A percentile compares a stretch with the other conserved stretches of the same genome.
Conservation (phyloP, 306 rosid genomes). For the Sicyos edulis region DNA sequence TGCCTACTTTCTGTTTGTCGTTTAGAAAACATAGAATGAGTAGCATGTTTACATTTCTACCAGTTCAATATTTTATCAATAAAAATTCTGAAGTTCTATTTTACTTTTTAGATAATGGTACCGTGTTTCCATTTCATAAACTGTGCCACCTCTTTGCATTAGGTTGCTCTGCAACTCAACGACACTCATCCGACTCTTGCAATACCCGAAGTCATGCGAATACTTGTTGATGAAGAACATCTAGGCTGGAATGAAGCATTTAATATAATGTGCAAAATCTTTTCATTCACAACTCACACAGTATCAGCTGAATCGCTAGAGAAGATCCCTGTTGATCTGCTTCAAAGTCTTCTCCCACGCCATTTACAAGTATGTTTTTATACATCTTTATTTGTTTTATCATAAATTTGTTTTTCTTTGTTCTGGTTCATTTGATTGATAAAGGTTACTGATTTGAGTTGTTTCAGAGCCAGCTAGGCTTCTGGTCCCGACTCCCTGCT, state of each 20-base stretch:
- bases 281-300: constrained; percentile 64
- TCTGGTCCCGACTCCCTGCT: background rate
- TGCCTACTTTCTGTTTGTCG: background rate
- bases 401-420: background rate
- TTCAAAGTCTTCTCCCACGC: constrained; percentile 67
- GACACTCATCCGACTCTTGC: constrained; percentile 77
- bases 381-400: background rate
- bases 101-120: constrained; percentile 17
- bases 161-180: constrained; percentile 69
- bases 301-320: constrained; percentile 58
- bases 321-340: constrained; percentile 62
- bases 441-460: background rate
- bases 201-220: constrained; percentile 60
- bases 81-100: constrained; percentile 18
- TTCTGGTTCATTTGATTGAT: background rate
- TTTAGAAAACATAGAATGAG: background rate
- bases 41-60: background rate
- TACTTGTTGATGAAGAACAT: constrained; percentile 64
- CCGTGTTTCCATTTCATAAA: constrained; percentile 16
- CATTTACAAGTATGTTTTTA: constrained; percentile 51
- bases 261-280: constrained; percentile 49
- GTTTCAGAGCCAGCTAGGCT: background rate
- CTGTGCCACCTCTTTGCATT: constrained; percentile 22
- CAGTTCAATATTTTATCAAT: background rate
- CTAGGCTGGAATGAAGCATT: constrained; percentile 57